Conservation (phyloP, 768 basidiomycete species). For the Russula ochroleuca region DNA sequence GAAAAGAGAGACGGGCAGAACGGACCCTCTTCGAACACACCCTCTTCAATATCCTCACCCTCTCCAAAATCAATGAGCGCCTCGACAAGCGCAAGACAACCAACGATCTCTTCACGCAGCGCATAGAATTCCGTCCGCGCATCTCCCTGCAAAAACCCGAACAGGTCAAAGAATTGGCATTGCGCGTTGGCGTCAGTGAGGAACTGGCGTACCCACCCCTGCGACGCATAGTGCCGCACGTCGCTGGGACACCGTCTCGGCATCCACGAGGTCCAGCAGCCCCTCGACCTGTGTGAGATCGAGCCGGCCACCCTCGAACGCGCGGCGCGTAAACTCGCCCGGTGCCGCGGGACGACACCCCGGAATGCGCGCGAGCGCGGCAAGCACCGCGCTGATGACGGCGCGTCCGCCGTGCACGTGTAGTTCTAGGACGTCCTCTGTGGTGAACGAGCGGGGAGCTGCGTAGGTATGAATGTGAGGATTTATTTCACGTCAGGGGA, state of each 20-base stretch:
- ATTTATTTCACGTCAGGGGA: neutral
- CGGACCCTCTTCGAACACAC: constrained; percentile 66
- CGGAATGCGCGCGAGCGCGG: constrained; percentile 55
- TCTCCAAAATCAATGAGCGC: constrained; percentile 94
- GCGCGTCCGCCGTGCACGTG: constrained; percentile 87
- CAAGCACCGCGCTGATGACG: constrained; percentile 65
- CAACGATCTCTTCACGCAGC: constrained; percentile 61
- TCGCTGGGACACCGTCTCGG: constrained; percentile 81
- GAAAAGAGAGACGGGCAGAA: neutral
- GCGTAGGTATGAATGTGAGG: neutral
- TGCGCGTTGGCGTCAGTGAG: too few species aligned
- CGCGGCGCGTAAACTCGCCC: constrained; percentile 86
- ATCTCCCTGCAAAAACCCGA: constrained; percentile 47
- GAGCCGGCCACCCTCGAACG: constrained; percentile 73
- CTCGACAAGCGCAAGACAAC: constrained; percentile 74
- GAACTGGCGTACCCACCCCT: constrained; percentile 45
- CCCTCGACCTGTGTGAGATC: constrained; percentile 90
- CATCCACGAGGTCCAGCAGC: constrained; percentile 79
- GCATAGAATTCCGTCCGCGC: constrained; percentile 56
- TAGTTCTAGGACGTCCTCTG: constrained; percentile 75
- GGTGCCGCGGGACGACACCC: constrained; percentile 73
- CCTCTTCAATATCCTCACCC: constrained; percentile 85
- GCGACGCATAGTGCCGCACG: constrained; percentile 65
- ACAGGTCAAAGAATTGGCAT: neutral
- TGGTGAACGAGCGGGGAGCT: constrained; percentile 82